Conservation (phyloP, 805 yeast species). For the Cyberlindnera suaveolens region DNA sequence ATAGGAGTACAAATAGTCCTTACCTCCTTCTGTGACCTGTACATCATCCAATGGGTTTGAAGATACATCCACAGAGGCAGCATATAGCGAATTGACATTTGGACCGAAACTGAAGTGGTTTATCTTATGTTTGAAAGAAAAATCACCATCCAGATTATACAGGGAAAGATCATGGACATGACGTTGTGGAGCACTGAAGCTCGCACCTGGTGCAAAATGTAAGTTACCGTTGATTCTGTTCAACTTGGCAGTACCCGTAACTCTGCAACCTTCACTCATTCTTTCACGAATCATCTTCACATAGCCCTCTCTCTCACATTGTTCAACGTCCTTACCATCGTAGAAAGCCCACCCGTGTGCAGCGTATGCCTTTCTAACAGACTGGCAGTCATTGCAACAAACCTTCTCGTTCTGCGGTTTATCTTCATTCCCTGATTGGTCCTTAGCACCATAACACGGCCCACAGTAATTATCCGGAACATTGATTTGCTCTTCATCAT, state of each 20-base stretch:
- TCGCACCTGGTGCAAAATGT: conserved; percentile 94
- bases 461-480: conserved; percentile 62
- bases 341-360: conserved; percentile 78
- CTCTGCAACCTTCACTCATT: conserved; percentile 80
- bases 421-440: conserved; percentile 44
- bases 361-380: conserved; percentile 76
- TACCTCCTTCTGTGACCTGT: conserved; percentile 34
- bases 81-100: conserved; percentile 31
- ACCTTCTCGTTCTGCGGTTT: conserved; percentile 34
- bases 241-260: conserved; percentile 71
- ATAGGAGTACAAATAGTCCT: conserved; percentile 64
- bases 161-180: conserved; percentile 86
- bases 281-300: conserved; percentile 54
- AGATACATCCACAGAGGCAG: conserved; percentile 30
- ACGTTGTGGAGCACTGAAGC: conserved; percentile 47
- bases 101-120: conserved; percentile 83
- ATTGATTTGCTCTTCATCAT: conserved; percentile 23
- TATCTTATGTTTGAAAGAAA: conserved; percentile 72
- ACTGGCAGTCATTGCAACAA: conserved; percentile 84
- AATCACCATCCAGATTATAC: conserved; percentile 48
- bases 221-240: conserved; percentile 85
- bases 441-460: conserved; percentile 80
- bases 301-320: conserved; percentile 87
- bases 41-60: conserved; percentile 67
- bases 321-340: conserved; percentile 83